Base-by-base conservation (phyloP, 1,284 basidiomycete genomes). In the Malassezia psittaci region DNA sequence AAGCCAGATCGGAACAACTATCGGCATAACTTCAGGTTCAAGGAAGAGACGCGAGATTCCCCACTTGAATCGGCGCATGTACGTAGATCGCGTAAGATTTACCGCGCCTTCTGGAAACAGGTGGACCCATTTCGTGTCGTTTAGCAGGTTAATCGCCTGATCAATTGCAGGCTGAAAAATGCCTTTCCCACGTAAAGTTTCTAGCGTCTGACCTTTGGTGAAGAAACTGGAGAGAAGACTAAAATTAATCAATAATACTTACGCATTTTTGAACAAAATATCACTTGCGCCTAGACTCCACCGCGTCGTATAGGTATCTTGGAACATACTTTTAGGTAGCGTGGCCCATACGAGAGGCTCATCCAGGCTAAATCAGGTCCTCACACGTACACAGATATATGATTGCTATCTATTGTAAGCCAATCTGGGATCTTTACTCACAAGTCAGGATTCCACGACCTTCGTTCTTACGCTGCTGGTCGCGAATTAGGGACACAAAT, bases 1-100 rank as follows among this genome's bases (percentile, higher is more conserved):
- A 18, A 96, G 80, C 88, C 89, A 96, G 79, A 96, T 88, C 1
- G 93, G 93, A 54, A 96, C 84, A 53, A 96, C 83, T n/a, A 83
- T 76, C 0, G 93, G 91, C 33, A 48, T 16, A 5, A 19, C 37
- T 18, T 49, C 40, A 12, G 63, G 51, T 37, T 68, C 67, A 46
- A 67, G 60, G 21, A 65, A 37, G 49, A 65, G 56, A 24, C 85
- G 87, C 75, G 74, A 89, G 84, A 96, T 79, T 54, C 93, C 94
- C 94, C 93, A 98, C 78, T 94, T 94, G 77, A 98, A 96, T 43
- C 88, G 79, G 6, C 85, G 79, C 58, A 96, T 74, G 40, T 79
- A 77, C 9, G 79, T 76, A 15, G 77, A 65, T 1, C 78, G 78
- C 68, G 85, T 83, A 9, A 79, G 77, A 69, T 89, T 87, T 43